Evolutionary conservation across 192 early-diverging fungal genomes (phyloP).

Genomic region (Mortierella hygrophila): DNA sequence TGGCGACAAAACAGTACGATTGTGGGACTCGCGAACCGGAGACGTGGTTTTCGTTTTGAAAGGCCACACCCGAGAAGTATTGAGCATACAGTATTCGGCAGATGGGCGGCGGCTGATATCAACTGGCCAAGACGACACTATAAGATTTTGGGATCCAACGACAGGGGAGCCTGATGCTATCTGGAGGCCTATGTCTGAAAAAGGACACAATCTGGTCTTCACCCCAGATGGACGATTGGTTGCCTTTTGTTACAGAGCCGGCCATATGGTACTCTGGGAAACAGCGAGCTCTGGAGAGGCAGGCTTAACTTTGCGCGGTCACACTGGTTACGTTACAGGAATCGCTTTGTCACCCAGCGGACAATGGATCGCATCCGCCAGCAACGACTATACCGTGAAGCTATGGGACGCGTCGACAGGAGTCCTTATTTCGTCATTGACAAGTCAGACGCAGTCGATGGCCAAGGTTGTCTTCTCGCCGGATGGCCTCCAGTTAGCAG

Average conservation of each 20-base stretch:
- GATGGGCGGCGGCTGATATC: neutral
- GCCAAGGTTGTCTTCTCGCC: neutral
- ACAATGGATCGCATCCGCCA: neutral
- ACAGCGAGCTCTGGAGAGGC: neutral
- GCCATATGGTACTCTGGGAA: too few relatives aligned
- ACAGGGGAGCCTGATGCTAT: neutral
- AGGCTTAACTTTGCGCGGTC: neutral
- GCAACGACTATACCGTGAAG: neutral
- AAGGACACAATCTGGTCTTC: neutral
- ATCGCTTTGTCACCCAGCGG: neutral
- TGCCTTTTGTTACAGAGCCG: neutral
- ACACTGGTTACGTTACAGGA: neutral
- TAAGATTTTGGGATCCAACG: neutral
- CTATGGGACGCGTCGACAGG: neutral
- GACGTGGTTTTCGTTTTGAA: neutral
- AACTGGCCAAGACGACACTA: neutral
- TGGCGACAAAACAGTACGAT: neutral
- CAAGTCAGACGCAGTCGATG: neutral
- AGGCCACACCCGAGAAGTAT: neutral
- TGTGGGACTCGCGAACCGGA: neutral
- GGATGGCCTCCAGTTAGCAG: neutral
- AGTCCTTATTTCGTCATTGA: neutral
- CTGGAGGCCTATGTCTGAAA: neutral
- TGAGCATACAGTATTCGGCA: neutral
- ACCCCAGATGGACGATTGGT: neutral